A percentile compares a stretch with the other conserved stretches of the same genome.
Conservation (phyloP, 2,329 filamentous ascomycete species). For the Zymoseptoria passerinii region DNA sequence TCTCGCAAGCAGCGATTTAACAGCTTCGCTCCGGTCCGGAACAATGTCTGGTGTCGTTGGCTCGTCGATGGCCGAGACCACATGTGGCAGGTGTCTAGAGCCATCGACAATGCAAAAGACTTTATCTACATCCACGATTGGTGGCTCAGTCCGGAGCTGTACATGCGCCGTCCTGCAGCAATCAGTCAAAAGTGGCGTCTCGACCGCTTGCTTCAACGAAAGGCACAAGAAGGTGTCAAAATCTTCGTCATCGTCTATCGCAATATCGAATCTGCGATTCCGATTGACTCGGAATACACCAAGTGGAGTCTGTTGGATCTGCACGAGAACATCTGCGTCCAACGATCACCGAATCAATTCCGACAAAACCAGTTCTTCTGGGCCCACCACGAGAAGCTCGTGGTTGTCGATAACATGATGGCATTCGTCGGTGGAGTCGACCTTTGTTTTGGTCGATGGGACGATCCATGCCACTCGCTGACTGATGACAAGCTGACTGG, state of each 20-base stretch:
- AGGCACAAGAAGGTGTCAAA: constrained; percentile 91
- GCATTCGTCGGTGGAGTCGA: constrained; percentile 95
- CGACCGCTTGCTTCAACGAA: constrained; percentile 84
- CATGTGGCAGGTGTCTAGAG: constrained; percentile 98
- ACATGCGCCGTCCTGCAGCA: constrained; percentile 84
- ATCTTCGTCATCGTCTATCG: constrained; percentile 96
- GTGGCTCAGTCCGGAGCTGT: constrained; percentile 96
- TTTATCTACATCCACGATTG: constrained; percentile 99
- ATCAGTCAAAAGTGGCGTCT: constrained; percentile 98
- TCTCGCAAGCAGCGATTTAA: constrained; percentile 75
- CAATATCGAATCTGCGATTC: constrained; percentile 93
- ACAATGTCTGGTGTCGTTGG: constrained; percentile 86
- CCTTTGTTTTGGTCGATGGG: constrained; percentile 94
- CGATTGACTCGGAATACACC: constrained; percentile 96
- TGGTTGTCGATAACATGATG: constrained; percentile 89
- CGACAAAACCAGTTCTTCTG: constrained; percentile 99
- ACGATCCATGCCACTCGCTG: constrained; percentile 84
- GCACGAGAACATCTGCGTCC: constrained; percentile 92
- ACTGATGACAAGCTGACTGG: constrained; percentile 92
- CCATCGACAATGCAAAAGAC: constrained; percentile 93
- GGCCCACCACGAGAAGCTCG: constrained; percentile 97
- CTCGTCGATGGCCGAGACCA: constrained; percentile 94
- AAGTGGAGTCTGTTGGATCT: constrained; percentile 93
- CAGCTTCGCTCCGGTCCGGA: constrained; percentile 85
- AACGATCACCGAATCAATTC: constrained; percentile 93